Evolutionary conservation across 257 asterid species (phyloP).

Genomic region (Ajuga chamaepitys): DNA sequence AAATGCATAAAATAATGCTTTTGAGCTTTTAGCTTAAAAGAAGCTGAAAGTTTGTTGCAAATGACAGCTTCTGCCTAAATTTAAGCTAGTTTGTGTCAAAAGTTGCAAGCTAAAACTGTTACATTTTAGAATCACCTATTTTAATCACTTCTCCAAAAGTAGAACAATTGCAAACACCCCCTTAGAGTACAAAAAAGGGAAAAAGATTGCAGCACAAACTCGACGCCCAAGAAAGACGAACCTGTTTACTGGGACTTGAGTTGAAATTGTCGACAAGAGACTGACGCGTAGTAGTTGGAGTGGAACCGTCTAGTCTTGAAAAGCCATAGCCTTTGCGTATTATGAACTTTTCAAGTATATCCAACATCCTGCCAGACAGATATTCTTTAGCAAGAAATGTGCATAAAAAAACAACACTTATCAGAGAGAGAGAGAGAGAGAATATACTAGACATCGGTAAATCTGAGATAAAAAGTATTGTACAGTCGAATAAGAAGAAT

Average conservation of each 20-base stretch:
- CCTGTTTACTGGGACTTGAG: constrained; percentile 97
- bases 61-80: too few species aligned
- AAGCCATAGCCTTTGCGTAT: constrained; percentile 90
- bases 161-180: too few species aligned
- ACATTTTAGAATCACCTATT: too few species aligned
- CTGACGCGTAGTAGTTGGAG: constrained; percentile 78
- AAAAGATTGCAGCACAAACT: background rate
- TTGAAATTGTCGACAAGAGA: constrained; percentile 88
- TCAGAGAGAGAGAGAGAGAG: background rate
- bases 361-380: constrained; percentile 63
- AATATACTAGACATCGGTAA: background rate
- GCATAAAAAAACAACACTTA: background rate
- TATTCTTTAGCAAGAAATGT: background rate
- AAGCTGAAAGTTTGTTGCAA: too few species aligned
- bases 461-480: background rate
- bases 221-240: constrained; percentile 17
- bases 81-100: too few species aligned
- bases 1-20: too few species aligned
- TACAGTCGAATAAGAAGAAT: background rate
- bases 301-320: constrained; percentile 89
- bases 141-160: too few species aligned
- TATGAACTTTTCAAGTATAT: constrained; percentile 86
- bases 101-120: too few species aligned
- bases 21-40: too few species aligned
- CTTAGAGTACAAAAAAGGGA: background rate